These are phyloP conservation scores for Aspergillus bombycis DNA, from an alignment of 2,329 filamentous ascomycete genomes.

Conservation along the genomic window DNA sequence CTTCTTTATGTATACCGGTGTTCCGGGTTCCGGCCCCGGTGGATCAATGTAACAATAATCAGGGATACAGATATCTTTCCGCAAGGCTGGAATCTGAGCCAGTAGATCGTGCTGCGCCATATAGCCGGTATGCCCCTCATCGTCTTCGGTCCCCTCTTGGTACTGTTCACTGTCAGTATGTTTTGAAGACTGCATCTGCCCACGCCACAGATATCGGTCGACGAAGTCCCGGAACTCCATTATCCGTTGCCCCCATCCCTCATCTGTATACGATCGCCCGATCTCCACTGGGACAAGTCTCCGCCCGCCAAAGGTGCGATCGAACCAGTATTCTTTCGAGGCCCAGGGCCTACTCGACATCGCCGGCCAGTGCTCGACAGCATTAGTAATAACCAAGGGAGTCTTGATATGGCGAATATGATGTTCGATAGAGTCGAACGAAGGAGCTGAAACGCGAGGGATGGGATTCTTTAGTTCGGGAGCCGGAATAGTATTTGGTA, in stretches of 20 bases:
- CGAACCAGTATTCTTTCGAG: slow-evolving; percentile 72
- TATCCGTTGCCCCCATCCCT: slow-evolving; percentile 80
- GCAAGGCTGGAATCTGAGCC: slow-evolving; percentile 74
- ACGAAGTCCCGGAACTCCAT: slow-evolving; percentile 76
- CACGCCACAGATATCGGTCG: slow-evolving; percentile 57
- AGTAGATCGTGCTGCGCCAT: slow-evolving; percentile 92
- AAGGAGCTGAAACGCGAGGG: slow-evolving; percentile 48
- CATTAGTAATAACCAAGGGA: slow-evolving; percentile 71
- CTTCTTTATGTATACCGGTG: slow-evolving; percentile 48
- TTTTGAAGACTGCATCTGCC: slow-evolving; percentile 1
- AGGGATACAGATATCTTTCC: slow-evolving; percentile 75
- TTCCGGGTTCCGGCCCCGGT: slow-evolving; percentile 57
- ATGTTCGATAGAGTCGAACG: slow-evolving; percentile 63
- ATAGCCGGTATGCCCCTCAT: slow-evolving; percentile 63
- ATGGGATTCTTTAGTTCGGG: slow-evolving; percentile 42
- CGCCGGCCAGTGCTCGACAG: slow-evolving; percentile 76
- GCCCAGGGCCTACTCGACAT: slow-evolving; percentile 69
- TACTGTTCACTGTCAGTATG: not conserved
- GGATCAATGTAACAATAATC: slow-evolving; percentile 81
- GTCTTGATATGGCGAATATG: slow-evolving; percentile 56
- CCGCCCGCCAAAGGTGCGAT: slow-evolving; percentile 72
- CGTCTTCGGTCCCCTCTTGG: slow-evolving; percentile 12
- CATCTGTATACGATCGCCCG: slow-evolving; percentile 84
- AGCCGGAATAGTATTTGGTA: slow-evolving; percentile 33
- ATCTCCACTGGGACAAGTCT: slow-evolving; percentile 85